These are phyloP conservation scores for Epichloe coenophiala DNA, from an alignment of 2,329 filamentous ascomycete genomes.

Conservation along the genomic window DNA sequence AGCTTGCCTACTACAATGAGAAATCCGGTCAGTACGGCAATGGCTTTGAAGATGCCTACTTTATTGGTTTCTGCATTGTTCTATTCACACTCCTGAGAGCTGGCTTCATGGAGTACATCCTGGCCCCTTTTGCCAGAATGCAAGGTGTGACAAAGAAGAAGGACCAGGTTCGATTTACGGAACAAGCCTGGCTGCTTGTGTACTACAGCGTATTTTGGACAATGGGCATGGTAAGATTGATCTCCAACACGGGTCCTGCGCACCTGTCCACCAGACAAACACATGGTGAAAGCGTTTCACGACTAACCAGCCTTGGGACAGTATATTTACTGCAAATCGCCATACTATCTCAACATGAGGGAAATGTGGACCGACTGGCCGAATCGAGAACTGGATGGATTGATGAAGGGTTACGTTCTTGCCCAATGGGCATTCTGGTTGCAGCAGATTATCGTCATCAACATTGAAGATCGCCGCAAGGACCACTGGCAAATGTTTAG, in stretches of 20 bases:
- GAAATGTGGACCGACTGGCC: conserved; percentile 83
- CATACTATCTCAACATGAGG: conserved; percentile 63
- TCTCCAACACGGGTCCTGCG: neutral
- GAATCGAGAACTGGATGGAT: conserved; percentile 56
- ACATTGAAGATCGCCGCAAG: conserved; percentile 88
- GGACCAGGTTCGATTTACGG: conserved; percentile 69
- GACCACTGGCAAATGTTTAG: conserved; percentile 93
- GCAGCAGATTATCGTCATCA: conserved; percentile 85
- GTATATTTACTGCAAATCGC: conserved; percentile 69
- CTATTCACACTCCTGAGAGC: conserved; percentile 80
- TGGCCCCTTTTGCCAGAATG: conserved; percentile 61
- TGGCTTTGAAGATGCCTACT: conserved; percentile 66
- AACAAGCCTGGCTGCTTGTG: conserved; percentile 82
- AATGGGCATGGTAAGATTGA: conserved; percentile 57
- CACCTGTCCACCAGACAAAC: neutral
- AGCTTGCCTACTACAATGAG: conserved; percentile 69
- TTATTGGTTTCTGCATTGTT: conserved; percentile 66
- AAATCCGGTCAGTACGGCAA: conserved; percentile 56
- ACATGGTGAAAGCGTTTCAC: neutral
- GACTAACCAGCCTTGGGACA: conserved; percentile 20
- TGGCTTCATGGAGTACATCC: conserved; percentile 71
- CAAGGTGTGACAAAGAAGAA: conserved; percentile 66
- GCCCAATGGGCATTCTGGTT: conserved; percentile 88
- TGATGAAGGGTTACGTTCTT: conserved; percentile 82
- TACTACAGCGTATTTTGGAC: conserved; percentile 77